Evolutionary conservation across 2,329 filamentous ascomycete species (phyloP).

Genomic region (Colletotrichum lupini): DNA sequence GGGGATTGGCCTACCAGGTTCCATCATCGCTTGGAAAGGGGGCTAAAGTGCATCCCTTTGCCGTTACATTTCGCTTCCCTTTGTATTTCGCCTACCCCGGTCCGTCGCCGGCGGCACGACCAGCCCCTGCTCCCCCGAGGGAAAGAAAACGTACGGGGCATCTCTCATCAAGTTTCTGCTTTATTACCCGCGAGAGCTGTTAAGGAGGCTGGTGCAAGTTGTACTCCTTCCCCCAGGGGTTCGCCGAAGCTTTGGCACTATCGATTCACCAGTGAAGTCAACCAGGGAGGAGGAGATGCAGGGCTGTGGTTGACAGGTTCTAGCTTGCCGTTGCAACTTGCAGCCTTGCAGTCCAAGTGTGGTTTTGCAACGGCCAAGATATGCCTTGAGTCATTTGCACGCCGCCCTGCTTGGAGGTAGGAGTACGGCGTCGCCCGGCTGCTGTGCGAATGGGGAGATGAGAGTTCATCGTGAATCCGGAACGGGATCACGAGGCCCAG

Average conservation of each 20-base stretch:
- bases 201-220: not conserved
- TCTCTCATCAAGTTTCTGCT: conserved; percentile 13
- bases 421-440: not conserved
- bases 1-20: conserved; percentile 6
- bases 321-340: not conserved
- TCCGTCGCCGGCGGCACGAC: conserved; percentile 1
- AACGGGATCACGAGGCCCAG: not conserved
- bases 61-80: conserved; percentile 26
- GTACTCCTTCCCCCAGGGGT: conserved; percentile 20
- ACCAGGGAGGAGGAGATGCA: not conserved
- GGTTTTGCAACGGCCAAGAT: not conserved
- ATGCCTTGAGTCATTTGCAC: not conserved
- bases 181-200: conserved; percentile 5
- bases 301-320: not conserved
- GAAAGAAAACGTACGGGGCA: not conserved
- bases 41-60: conserved; percentile 6
- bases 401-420: not conserved
- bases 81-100: conserved; percentile 30
- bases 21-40: conserved; percentile 20
- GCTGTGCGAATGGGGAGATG: not conserved
- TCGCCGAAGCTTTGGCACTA: conserved; percentile 27
- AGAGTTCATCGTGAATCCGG: not conserved
- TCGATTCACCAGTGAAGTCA: conserved; percentile 7
- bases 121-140: conserved; percentile 2
- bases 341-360: not conserved